These are phyloP conservation scores for Myrica gale DNA, from an alignment of 306 rosid species.

Conservation along the genomic window DNA sequence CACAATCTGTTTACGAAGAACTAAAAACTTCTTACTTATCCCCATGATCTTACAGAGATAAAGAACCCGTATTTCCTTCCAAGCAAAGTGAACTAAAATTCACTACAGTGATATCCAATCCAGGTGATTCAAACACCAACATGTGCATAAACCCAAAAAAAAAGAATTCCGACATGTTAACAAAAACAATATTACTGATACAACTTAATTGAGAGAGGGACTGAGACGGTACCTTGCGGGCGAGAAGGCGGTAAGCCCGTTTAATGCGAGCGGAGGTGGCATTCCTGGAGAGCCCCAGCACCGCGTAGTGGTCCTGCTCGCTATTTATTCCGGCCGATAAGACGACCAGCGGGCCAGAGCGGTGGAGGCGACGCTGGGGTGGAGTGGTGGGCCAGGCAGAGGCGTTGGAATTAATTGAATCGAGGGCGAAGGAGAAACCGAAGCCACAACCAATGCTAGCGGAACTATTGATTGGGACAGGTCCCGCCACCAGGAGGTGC, in stretches of 20 bases:
- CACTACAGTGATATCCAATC: too few species aligned
- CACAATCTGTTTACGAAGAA: background rate
- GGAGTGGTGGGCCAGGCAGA: slow-evolving; percentile 9
- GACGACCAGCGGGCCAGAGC: slow-evolving; percentile 29
- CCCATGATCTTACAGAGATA: background rate
- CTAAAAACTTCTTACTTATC: background rate
- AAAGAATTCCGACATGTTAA: too few species aligned
- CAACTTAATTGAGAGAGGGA: background rate
- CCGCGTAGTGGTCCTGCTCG: slow-evolving; percentile 58
- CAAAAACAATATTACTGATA: too few species aligned
- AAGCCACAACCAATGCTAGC: slow-evolving; percentile 15
- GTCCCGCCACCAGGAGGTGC: slow-evolving; percentile 55
- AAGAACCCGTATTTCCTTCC: background rate
- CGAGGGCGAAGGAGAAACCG: slow-evolving; percentile 26
- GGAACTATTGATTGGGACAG: slow-evolving; percentile 37
- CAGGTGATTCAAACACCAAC: too few species aligned
- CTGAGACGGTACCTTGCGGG: slow-evolving; percentile 60
- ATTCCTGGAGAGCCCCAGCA: slow-evolving; percentile 55
- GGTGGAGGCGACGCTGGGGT: slow-evolving; percentile 24
- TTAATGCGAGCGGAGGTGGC: slow-evolving; percentile 67
- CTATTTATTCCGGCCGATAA: slow-evolving; percentile 39
- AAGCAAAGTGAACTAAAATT: background rate
- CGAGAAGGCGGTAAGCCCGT: slow-evolving; percentile 89
- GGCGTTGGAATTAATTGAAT: slow-evolving; percentile 30
- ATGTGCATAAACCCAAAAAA: too few species aligned